A percentile compares a stretch with the other conserved stretches of the same genome.
Evolutionary conservation across 2,329 filamentous ascomycete species (phyloP).

Genomic region (Cadophora luteo-olivacea): DNA sequence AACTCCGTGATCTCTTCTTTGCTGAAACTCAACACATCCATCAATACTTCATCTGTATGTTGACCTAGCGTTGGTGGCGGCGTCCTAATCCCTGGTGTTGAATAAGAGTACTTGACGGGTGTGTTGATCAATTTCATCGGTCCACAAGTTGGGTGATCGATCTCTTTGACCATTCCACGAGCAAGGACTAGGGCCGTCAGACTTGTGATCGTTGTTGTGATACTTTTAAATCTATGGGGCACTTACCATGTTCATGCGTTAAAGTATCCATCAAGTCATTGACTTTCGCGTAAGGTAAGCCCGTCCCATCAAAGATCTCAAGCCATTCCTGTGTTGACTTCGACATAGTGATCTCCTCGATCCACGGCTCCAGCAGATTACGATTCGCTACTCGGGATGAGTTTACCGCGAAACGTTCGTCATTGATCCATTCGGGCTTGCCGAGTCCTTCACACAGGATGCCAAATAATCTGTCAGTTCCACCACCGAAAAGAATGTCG

Average conservation of each 20-base stretch:
- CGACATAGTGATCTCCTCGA: conserved; percentile 74
- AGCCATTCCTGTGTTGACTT: conserved; percentile 89
- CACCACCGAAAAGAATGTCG: conserved; percentile 70
- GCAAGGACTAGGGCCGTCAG: too few species aligned
- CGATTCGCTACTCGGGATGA: conserved; percentile 71
- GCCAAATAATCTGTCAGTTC: conserved; percentile 70
- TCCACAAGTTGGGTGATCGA: conserved; percentile 83
- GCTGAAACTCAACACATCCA: conserved; percentile 64
- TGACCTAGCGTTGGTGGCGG: conserved; percentile 85
- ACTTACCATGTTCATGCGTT: conserved; percentile 81
- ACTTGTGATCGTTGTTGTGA: too few species aligned
- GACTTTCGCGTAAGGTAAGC: conserved; percentile 91
- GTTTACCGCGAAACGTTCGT: conserved; percentile 65
- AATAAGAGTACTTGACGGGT: conserved; percentile 89
- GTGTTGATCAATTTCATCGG: conserved; percentile 88
- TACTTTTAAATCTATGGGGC: too few species aligned
- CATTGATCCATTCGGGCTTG: conserved; percentile 62
- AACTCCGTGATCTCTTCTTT: conserved; percentile 64
- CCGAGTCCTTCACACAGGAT: conserved; percentile 65
- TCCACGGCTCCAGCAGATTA: conserved; percentile 73
- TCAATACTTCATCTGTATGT: conserved; percentile 79
- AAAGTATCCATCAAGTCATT: conserved; percentile 88
- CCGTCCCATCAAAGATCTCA: conserved; percentile 81
- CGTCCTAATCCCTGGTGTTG: conserved; percentile 73
- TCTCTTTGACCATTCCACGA: conserved; percentile 86